Percentiles rank a stretch among this genome's conserved stretches.
These are phyloP conservation scores for Hyphodiscus hymeniophilus DNA, from an alignment of 495 filamentous ascomycete species.

Conservation along the genomic window DNA sequence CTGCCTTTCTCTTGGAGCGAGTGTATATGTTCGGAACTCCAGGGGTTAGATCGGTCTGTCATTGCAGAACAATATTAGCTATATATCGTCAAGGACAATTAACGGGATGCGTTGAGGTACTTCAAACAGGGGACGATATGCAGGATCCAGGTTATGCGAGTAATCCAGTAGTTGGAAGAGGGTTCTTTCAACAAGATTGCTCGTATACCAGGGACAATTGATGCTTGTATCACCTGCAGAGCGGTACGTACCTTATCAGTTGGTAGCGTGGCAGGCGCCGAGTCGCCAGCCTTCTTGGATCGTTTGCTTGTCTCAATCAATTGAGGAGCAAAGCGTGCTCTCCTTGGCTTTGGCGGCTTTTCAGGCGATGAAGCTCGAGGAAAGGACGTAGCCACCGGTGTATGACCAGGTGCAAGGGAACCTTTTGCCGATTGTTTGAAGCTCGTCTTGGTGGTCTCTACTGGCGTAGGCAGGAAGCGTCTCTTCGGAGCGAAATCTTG, in stretches of 20 bases:
- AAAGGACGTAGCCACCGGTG: slow-evolving; percentile 20
- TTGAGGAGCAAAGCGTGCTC: slow-evolving; percentile 53
- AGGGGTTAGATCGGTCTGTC: slow-evolving; percentile 45
- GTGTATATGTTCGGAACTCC: slow-evolving; percentile 49
- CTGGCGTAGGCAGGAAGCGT: slow-evolving; percentile 49
- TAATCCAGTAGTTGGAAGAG: too few relatives aligned
- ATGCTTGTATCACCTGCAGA: not conserved
- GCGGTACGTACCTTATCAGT: slow-evolving; percentile 34
- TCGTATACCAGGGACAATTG: too few relatives aligned
- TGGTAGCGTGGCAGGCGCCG: slow-evolving; percentile 39
- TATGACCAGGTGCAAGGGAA: slow-evolving; percentile 43
- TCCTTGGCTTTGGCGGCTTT: slow-evolving; percentile 26
- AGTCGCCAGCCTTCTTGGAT: slow-evolving; percentile 43
- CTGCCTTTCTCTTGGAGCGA: slow-evolving; percentile 29
- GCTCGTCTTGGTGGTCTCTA: slow-evolving; percentile 52
- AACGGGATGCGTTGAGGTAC: too few relatives aligned
- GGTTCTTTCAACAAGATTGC: too few relatives aligned
- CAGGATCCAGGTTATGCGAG: too few relatives aligned
- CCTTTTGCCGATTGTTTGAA: slow-evolving; percentile 27
- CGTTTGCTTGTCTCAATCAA: slow-evolving; percentile 60
- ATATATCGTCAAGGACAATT: too few relatives aligned
- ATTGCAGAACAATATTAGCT: slow-evolving; percentile 1
- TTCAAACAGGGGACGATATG: too few relatives aligned
- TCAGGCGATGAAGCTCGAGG: slow-evolving; percentile 13
- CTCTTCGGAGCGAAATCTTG: slow-evolving; percentile 27